Evolutionary conservation across 495 filamentous ascomycete species (phyloP).

Genomic region (Trichoderma asperelloides): DNA sequence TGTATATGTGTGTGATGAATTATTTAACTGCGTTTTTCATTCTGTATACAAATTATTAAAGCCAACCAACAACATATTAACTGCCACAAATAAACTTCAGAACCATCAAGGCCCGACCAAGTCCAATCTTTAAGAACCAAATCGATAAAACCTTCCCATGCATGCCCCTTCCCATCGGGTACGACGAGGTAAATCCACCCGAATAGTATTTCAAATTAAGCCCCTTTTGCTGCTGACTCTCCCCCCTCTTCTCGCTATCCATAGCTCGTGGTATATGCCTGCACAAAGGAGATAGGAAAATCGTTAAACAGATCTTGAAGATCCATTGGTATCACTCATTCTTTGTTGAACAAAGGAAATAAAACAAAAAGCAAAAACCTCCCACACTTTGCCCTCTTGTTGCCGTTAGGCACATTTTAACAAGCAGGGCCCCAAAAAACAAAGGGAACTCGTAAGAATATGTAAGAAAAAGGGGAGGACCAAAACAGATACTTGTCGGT

Average conservation of each 20-base stretch:
- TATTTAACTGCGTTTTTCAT: background rate
- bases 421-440: background rate
- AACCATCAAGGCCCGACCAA: background rate
- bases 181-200: background rate
- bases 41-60: background rate
- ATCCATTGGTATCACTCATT: conserved; percentile 5
- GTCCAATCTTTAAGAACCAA: background rate
- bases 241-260: background rate
- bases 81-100: background rate
- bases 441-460: background rate
- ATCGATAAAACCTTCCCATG: background rate
- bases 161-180: background rate
- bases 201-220: background rate
- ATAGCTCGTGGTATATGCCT: conserved; percentile 1
- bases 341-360: background rate
- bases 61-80: background rate
- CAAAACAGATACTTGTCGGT: background rate
- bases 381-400: background rate
- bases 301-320: background rate
- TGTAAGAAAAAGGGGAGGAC: background rate
- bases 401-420: background rate
- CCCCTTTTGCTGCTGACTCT: background rate
- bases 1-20: background rate
- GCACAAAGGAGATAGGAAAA: conserved; percentile 2
- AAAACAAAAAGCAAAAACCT: background rate